Evolutionary conservation across 768 basidiomycete species (phyloP).

Genomic region (Suillus occidentalis): DNA sequence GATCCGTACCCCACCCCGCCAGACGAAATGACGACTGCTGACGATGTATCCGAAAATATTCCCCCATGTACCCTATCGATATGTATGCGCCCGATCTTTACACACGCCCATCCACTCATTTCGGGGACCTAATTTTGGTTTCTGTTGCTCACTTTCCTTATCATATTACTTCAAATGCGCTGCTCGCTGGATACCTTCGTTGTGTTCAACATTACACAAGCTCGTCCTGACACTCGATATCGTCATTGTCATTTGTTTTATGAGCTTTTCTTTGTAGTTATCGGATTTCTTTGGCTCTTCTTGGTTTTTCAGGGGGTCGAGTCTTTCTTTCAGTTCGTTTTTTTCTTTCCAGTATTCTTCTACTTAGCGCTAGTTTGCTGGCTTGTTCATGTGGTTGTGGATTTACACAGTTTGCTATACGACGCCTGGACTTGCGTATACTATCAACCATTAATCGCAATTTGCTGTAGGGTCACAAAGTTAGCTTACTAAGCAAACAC

Average conservation of each 20-base stretch:
- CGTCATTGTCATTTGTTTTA: not conserved
- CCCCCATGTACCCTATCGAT: conserved; percentile 3
- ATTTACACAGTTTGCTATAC: conserved; percentile 2
- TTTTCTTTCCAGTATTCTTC: not conserved
- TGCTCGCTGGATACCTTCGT: not conserved
- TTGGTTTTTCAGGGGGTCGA: not conserved
- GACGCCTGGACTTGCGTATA: conserved; percentile 2
- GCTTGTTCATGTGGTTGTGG: conserved; percentile 2
- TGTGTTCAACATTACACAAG: not conserved
- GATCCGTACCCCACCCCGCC: conserved; percentile 16
- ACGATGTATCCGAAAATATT: conserved; percentile 1
- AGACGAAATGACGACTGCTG: not conserved
- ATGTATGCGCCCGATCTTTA: not conserved
- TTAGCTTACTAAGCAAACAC: not conserved
- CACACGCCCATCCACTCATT: not conserved
- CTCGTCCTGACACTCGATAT: not conserved
- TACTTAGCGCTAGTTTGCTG: conserved; percentile 3
- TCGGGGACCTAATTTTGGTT: conserved; percentile 2
- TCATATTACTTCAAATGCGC: not conserved
- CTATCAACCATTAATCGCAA: not conserved
- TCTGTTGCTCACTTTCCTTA: not conserved
- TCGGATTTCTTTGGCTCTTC: not conserved
- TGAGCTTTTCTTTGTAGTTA: not conserved
- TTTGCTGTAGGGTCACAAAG: not conserved
- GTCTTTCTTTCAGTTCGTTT: not conserved